Evolutionary conservation across 768 basidiomycete species (phyloP).

Genomic region (Tricholoma terreum): DNA sequence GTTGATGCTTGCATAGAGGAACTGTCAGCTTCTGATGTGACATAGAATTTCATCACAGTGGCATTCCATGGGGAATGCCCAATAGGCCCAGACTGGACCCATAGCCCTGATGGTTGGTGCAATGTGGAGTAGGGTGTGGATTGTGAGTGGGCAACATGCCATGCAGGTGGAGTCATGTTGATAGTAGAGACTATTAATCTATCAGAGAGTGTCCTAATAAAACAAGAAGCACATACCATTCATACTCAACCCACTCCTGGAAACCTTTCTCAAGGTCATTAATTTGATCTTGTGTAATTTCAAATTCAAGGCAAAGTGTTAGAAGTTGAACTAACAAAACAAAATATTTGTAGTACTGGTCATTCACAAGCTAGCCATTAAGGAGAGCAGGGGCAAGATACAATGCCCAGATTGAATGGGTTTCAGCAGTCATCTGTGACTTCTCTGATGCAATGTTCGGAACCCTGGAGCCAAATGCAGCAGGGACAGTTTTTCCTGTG

Average conservation of each 20-base stretch:
- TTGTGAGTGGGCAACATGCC: too few relatives aligned
- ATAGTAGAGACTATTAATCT: constrained; percentile 27
- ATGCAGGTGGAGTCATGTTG: constrained; percentile 10
- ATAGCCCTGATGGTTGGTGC: constrained; percentile 21
- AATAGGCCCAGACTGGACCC: constrained; percentile 27
- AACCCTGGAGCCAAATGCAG: constrained; percentile 28
- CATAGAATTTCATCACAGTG: constrained; percentile 31
- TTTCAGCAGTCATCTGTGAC: constrained; percentile 30
- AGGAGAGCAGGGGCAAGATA: constrained; percentile 40
- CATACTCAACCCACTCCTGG: constrained; percentile 36
- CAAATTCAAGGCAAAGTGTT: constrained; percentile 24
- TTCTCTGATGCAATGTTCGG: constrained; percentile 6
- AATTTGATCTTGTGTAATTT: constrained; percentile 22
- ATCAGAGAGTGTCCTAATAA: not conserved
- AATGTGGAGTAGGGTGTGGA: constrained; percentile 25
- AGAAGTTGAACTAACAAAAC: not conserved
- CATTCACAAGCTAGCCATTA: constrained; percentile 22
- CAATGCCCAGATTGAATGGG: constrained; percentile 36
- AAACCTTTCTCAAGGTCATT: not conserved
- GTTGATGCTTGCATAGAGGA: constrained; percentile 30
- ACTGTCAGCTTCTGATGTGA: constrained; percentile 24
- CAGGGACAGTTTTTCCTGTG: constrained; percentile 35
- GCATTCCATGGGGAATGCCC: constrained; percentile 39
- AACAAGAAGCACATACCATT: constrained; percentile 26
- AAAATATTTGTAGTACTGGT: constrained; percentile 28